These are phyloP conservation scores for Vitis hybrid DNA, from an alignment of 177 flowering plant species.

Conservation along the genomic window DNA sequence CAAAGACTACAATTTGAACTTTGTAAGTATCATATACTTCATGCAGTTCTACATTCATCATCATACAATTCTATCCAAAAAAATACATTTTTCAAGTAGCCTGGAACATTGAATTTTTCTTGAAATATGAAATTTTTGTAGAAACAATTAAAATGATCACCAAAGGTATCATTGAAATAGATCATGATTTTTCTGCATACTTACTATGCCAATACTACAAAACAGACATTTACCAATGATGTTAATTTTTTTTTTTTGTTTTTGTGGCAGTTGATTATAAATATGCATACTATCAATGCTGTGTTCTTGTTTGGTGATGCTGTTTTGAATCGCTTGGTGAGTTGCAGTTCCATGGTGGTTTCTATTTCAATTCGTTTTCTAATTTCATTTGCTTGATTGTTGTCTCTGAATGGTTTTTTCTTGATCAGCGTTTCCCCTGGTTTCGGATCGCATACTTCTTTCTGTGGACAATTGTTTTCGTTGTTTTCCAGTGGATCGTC, in stretches of 20 bases:
- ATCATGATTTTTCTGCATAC: neutral
- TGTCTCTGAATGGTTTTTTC: neutral
- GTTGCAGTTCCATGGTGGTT: neutral
- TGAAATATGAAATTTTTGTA: no score
- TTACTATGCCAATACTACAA: neutral
- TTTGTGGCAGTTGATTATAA: slow-evolving; percentile 54
- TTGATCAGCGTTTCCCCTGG: slow-evolving; percentile 78
- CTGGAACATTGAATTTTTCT: neutral
- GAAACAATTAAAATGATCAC: no score
- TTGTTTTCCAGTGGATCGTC: slow-evolving; percentile 77
- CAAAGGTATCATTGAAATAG: no score
- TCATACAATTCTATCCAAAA: no score
- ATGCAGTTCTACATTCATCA: no score
- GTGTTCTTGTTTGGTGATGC: slow-evolving; percentile 83
- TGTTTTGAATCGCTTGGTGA: slow-evolving; percentile 75
- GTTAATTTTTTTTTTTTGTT: neutral
- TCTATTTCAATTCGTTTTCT: slow-evolving; percentile 3
- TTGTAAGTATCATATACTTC: slow-evolving; percentile 50
- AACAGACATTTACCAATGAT: neutral
- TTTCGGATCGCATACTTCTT: slow-evolving; percentile 86
- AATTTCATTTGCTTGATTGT: neutral
- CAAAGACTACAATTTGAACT: slow-evolving; percentile 63
- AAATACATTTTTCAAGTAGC: neutral
- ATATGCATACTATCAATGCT: slow-evolving; percentile 85
- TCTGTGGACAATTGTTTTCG: slow-evolving; percentile 68